Conservation (phyloP, 2,329 filamentous ascomycete genomes). For the Calonectria multiphialidica region DNA sequence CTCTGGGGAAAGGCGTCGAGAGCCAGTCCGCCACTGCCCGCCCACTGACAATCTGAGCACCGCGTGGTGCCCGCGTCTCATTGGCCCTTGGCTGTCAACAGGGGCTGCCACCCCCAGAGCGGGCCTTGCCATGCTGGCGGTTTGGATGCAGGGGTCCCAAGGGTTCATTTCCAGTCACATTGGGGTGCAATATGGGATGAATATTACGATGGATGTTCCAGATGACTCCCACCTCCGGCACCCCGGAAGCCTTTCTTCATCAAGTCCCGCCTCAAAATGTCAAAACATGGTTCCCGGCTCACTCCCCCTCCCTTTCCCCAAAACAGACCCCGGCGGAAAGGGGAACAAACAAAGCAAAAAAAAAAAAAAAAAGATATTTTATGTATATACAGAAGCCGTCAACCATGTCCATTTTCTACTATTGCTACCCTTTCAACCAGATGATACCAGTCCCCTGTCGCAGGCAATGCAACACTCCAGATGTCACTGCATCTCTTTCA, state of each 20-base stretch:
- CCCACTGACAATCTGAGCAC: conserved; percentile 19
- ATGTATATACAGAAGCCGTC: not conserved
- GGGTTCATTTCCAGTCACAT: conserved; percentile 22
- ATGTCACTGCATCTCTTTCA: not conserved
- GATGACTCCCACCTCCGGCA: conserved; percentile 12
- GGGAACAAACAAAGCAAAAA: not conserved
- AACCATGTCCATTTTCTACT: not conserved
- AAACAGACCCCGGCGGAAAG: not conserved
- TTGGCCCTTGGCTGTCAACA: conserved; percentile 29
- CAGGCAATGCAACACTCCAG: not conserved
- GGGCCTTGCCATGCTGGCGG: conserved; percentile 36
- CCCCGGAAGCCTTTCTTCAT: not conserved
- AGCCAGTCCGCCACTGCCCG: conserved; percentile 14
- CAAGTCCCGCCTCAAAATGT: conserved; percentile 1
- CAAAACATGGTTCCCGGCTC: not conserved
- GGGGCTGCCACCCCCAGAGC: conserved; percentile 23
- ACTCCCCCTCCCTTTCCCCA: not conserved
- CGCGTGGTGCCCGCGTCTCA: conserved; percentile 4
- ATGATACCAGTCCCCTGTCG: not conserved
- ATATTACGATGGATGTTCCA: conserved; percentile 23
- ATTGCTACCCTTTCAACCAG: not conserved
- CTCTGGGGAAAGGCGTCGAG: conserved; percentile 16
- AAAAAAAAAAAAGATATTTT: not conserved
- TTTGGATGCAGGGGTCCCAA: conserved; percentile 33
- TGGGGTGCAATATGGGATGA: conserved; percentile 14